Conservation (phyloP, 306 rosid species). For the Vigna trinervia region DNA sequence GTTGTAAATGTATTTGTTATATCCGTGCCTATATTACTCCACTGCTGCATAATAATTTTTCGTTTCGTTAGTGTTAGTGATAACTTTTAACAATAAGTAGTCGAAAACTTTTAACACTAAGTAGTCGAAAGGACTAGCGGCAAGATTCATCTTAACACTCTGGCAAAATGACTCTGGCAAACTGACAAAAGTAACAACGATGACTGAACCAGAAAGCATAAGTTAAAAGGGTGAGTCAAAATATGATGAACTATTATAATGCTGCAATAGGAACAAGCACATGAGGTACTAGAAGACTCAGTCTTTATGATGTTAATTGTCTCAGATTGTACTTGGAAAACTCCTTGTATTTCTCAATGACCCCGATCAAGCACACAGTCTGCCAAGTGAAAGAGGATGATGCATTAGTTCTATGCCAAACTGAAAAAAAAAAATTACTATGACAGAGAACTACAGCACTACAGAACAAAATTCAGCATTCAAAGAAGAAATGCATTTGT, state of each 20-base stretch:
- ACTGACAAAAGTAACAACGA: background rate
- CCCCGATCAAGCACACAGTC: constrained; percentile 96
- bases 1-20: no score
- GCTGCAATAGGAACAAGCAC: background rate
- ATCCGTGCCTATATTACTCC: no score
- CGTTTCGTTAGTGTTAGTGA: constrained; percentile 6
- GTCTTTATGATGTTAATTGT: constrained; percentile 77
- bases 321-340: constrained; percentile 86
- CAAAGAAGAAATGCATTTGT: background rate
- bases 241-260: constrained; percentile 9
- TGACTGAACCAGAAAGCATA: background rate
- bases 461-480: background rate
- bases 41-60: no score
- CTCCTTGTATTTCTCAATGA: constrained; percentile 82
- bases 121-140: constrained; percentile 10
- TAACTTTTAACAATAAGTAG: no score
- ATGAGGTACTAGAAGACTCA: constrained; percentile 36
- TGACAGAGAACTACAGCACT: constrained; percentile 8
- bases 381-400: constrained; percentile 44
- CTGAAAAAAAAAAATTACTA: background rate
- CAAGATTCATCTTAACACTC: background rate
- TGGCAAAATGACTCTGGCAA: background rate
- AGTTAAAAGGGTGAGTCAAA: background rate
- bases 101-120: background rate
- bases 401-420: constrained; percentile 30